phyloP scores from a whole-genome alignment of 2,329 filamentous ascomycete species.

The Chaetomiaceae sp. region DNA sequence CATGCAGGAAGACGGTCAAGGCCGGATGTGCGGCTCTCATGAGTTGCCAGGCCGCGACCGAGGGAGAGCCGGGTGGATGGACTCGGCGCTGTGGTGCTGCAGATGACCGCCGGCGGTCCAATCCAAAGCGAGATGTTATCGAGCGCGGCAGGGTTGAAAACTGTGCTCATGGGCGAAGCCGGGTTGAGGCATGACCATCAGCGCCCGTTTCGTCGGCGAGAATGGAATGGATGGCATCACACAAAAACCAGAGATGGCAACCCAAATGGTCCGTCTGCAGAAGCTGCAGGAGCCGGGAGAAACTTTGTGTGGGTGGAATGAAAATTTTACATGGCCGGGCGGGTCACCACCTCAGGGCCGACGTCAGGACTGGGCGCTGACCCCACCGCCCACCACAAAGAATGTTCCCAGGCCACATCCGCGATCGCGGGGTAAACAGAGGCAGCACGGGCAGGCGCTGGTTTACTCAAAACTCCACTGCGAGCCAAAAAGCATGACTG shows the following conservation, averaged over 20 bases:
- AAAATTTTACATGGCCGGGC: no score
- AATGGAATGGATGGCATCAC: constrained; percentile 7
- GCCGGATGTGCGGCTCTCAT: constrained; percentile 2
- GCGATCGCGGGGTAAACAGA: no score
- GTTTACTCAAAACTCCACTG: no score
- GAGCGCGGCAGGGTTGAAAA: not conserved
- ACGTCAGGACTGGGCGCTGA: no score
- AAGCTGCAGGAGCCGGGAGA: not conserved
- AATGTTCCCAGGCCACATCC: no score
- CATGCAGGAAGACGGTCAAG: not conserved
- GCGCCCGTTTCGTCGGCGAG: not conserved
- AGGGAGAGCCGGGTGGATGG: not conserved
- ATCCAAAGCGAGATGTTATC: constrained; percentile 12
- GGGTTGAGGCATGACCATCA: constrained; percentile 10
- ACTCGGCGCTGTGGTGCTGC: constrained; percentile 8
- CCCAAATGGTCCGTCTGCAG: constrained; percentile 18
- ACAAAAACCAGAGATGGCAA: not conserved
- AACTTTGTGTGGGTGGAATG: constrained; percentile 17
- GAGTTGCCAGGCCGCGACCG: not conserved
- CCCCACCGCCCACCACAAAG: not conserved
- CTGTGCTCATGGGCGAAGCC: constrained; percentile 8
- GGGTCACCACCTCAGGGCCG: no score
- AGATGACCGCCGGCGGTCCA: constrained; percentile 16
- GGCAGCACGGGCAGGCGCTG: no score
- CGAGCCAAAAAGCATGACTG: no score